These are phyloP conservation scores for Spathaspora passalidarum DNA, from an alignment of 805 yeast genomes.

Conservation along the genomic window DNA sequence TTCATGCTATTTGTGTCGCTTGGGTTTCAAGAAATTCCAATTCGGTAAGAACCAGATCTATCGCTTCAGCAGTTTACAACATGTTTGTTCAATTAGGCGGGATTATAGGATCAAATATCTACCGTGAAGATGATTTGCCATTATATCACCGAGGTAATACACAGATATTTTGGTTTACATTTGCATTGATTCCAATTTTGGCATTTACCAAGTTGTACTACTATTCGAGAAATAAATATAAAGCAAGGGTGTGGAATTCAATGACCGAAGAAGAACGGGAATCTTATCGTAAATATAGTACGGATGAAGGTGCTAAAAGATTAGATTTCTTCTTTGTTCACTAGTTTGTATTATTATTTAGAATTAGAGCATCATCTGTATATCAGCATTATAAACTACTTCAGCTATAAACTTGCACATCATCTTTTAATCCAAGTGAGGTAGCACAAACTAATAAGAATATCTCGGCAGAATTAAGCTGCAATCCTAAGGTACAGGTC, in stretches of 20 bases:
- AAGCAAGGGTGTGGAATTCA: conserved; percentile 48
- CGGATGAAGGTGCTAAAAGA: conserved; percentile 56
- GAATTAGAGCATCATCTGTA: too few relatives aligned
- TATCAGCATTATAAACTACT: too few relatives aligned
- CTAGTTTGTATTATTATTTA: conserved; percentile 9
- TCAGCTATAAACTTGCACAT: too few relatives aligned
- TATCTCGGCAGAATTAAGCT: too few relatives aligned
- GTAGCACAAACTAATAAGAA: too few relatives aligned
- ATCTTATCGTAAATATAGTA: conserved; percentile 43
- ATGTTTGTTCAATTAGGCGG: conserved; percentile 60
- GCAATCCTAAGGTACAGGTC: too few relatives aligned
- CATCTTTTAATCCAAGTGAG: too few relatives aligned
- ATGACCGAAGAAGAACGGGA: conserved; percentile 49
- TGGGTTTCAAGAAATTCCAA: conserved; percentile 65
- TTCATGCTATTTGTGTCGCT: conserved; percentile 20
- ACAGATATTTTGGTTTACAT: conserved; percentile 33
- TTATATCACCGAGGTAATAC: conserved; percentile 56
- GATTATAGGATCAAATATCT: conserved; percentile 55
- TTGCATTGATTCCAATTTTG: conserved; percentile 27
- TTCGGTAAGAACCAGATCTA: conserved; percentile 61
- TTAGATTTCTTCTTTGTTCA: conserved; percentile 46
- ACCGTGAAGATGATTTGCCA: conserved; percentile 57
- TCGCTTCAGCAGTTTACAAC: conserved; percentile 63
- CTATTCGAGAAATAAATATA: conserved; percentile 38
- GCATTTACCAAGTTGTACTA: conserved; percentile 36